phyloP scores from a whole-genome alignment of 805 yeast genomes.

The Monosporozyma yasuniensis region DNA sequence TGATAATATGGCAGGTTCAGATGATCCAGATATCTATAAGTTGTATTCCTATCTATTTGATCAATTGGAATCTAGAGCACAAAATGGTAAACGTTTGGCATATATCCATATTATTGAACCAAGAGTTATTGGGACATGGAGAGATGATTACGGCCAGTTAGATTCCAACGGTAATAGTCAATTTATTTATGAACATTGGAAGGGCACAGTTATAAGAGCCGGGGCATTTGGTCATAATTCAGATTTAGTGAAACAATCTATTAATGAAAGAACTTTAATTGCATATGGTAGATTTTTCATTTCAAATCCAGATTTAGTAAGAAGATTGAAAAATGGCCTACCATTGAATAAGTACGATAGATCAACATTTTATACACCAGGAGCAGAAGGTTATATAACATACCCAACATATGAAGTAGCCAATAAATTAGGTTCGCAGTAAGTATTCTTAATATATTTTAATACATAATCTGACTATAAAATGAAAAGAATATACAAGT shows the following conservation, averaged over 20 bases:
- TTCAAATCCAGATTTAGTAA: conserved; percentile 48
- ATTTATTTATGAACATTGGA: conserved; percentile 36
- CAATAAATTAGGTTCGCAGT: conserved; percentile 12
- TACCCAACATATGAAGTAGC: conserved; percentile 33
- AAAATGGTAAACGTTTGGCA: conserved; percentile 31
- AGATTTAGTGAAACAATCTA: conserved; percentile 23
- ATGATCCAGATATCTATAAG: conserved; percentile 28
- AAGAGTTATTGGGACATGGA: neutral
- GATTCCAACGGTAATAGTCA: conserved; percentile 27
- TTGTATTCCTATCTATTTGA: conserved; percentile 34
- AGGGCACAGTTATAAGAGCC: conserved; percentile 37
- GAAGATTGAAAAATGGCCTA: conserved; percentile 34
- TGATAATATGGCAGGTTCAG: conserved; percentile 32
- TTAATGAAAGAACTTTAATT: conserved; percentile 36
- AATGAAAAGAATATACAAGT: too few species aligned
- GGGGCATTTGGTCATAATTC: conserved; percentile 29
- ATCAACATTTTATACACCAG: conserved; percentile 36
- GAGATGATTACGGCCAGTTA: neutral
- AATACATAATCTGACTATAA: too few species aligned
- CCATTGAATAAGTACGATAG: conserved; percentile 40
- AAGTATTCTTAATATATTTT: too few species aligned
- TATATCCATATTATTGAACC: conserved; percentile 40
- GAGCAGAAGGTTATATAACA: conserved; percentile 36
- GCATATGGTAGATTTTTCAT: conserved; percentile 41
- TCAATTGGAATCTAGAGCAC: conserved; percentile 33